phyloP scores from a whole-genome alignment of 1,284 basidiomycete genomes.

The Paramarasmius palmivorus region DNA sequence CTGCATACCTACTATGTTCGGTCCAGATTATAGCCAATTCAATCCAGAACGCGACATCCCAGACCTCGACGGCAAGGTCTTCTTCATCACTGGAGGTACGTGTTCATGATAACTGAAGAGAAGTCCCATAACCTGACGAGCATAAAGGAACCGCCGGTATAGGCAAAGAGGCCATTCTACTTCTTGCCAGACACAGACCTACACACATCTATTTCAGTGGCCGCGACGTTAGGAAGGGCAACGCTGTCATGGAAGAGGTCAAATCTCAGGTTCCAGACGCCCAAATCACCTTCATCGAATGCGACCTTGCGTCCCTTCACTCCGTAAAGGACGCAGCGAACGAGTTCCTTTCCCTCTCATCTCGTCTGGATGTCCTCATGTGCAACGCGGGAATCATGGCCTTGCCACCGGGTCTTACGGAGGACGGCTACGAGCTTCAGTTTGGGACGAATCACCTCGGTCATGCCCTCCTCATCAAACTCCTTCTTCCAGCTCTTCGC shows the following conservation, averaged over 20 bases:
- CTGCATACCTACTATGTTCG: no score
- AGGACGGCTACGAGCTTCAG: slow-evolving; percentile 21
- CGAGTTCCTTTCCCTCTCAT: slow-evolving; percentile 8
- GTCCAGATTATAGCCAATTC: no score
- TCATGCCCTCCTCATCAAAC: slow-evolving; percentile 19
- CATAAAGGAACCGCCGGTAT: slow-evolving; percentile 17
- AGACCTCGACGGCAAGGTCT: not conserved
- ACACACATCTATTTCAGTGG: slow-evolving; percentile 16
- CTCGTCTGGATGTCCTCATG: slow-evolving; percentile 8
- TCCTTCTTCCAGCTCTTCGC: slow-evolving; percentile 14
- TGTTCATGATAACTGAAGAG: no score
- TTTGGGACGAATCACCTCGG: slow-evolving; percentile 21
- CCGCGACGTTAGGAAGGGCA: slow-evolving; percentile 5
- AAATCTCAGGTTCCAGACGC: not conserved
- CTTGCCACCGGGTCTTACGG: slow-evolving; percentile 9
- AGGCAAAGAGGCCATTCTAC: slow-evolving; percentile 19
- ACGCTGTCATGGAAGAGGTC: slow-evolving; percentile 1
- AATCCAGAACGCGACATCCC: not conserved
- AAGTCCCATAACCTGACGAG: no score
- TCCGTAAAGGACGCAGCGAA: slow-evolving; percentile 17
- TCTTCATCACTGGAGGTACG: not conserved
- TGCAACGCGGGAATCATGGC: slow-evolving; percentile 18
- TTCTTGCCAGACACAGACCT: slow-evolving; percentile 16
- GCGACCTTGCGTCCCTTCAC: slow-evolving; percentile 18
- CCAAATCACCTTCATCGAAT: slow-evolving; percentile 13